Conservation (phyloP, 768 basidiomycete genomes). For the Sutorius australiensis region DNA sequence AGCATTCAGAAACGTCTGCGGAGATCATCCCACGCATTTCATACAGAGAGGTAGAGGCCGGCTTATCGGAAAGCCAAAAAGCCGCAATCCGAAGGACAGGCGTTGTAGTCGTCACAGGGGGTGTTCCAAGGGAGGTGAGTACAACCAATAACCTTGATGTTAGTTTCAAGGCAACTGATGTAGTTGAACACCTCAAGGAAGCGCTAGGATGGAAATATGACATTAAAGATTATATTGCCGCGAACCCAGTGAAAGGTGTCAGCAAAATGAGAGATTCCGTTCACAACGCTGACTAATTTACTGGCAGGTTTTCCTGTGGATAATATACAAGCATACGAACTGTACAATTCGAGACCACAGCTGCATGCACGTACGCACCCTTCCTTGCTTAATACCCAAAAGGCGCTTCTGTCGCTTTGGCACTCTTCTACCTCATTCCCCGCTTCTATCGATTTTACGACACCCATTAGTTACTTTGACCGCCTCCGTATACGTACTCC, state of each 20-base stretch:
- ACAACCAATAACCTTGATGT: constrained; percentile 6
- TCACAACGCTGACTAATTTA: neutral
- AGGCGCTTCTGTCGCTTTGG: constrained; percentile 57
- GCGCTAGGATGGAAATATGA: constrained; percentile 56
- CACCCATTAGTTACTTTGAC: constrained; percentile 75
- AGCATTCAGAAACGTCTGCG: neutral
- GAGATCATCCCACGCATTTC: constrained; percentile 52
- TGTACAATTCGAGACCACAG: constrained; percentile 67
- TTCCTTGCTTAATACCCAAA: constrained; percentile 53
- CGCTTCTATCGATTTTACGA: constrained; percentile 43
- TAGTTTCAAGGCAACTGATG: neutral
- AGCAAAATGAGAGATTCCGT: neutral
- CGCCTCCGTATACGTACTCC: constrained; percentile 69
- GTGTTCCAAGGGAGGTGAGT: constrained; percentile 49
- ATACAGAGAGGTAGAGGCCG: constrained; percentile 42
- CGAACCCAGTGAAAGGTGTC: constrained; percentile 52
- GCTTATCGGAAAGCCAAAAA: constrained; percentile 45
- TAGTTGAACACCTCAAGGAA: constrained; percentile 36
- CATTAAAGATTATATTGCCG: constrained; percentile 51
- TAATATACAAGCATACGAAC: constrained; percentile 68
- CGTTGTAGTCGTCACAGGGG: constrained; percentile 54
- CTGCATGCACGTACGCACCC: constrained; percentile 67
- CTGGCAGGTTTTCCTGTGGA: constrained; percentile 58
- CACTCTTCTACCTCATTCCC: constrained; percentile 39
- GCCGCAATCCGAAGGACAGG: constrained; percentile 49